Conservation (phyloP, 257 asterid genomes). For the Capsicum baccatum region DNA sequence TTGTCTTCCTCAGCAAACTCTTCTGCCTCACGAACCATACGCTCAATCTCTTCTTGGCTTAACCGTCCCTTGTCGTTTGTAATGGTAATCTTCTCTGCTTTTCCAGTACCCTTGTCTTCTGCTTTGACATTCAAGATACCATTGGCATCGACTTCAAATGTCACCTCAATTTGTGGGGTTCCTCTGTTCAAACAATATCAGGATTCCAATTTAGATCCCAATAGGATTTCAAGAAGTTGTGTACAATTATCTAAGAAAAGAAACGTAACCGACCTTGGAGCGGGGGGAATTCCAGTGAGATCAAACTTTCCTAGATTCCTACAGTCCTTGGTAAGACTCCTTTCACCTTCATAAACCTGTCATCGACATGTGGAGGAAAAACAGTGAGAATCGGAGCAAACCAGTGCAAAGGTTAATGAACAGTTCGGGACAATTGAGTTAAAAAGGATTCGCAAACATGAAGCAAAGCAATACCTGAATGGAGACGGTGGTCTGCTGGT, state of each 20-base stretch:
- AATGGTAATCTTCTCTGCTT: conserved; percentile 89
- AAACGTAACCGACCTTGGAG: conserved; percentile 69
- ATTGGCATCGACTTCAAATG: conserved; percentile 94
- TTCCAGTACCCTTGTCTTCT: conserved; percentile 93
- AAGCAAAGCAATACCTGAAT: conserved; percentile 64
- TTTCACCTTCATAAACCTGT: conserved; percentile 95
- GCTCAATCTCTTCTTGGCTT: conserved; percentile 92
- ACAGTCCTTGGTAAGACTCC: conserved; percentile 94
- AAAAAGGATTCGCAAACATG: not conserved
- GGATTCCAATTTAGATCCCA: not conserved
- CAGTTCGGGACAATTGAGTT: not conserved
- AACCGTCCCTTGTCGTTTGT: conserved; percentile 97
- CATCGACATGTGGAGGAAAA: not conserved
- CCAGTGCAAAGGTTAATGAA: conserved; percentile 18
- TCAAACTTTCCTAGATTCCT: conserved; percentile 92
- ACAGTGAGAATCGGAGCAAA: not conserved
- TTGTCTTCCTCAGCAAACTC: conserved; percentile 97
- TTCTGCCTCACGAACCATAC: conserved; percentile 91
- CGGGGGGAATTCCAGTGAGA: conserved; percentile 86
- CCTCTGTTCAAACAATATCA: conserved; percentile 60
- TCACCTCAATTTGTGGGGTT: conserved; percentile 93
- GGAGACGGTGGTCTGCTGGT: conserved; percentile 90
- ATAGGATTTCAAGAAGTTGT: not conserved
- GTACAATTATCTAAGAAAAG: not conserved
- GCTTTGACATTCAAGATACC: conserved; percentile 94